These are phyloP conservation scores for Centella asiatica DNA, from an alignment of 129 eudicot genomes.

Conservation along the genomic window DNA sequence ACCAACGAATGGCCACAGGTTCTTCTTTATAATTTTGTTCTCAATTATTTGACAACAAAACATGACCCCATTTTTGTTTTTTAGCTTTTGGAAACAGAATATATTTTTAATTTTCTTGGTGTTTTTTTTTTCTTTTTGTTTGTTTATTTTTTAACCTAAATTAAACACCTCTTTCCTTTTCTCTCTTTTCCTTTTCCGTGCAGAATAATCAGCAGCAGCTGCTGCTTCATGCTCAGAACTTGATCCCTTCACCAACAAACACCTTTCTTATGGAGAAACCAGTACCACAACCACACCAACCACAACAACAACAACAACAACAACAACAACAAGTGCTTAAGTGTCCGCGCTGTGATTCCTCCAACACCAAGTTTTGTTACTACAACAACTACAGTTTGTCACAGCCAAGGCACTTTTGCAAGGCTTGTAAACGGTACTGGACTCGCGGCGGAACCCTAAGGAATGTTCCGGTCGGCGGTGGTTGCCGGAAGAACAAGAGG, in stretches of 20 bases:
- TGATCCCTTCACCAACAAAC: constrained; percentile 9
- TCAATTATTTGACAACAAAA: constrained; percentile 28
- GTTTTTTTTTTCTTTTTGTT: constrained; percentile 1
- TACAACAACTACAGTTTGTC: constrained; percentile 52
- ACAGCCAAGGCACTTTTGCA: constrained; percentile 58
- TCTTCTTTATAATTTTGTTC: constrained; percentile 1
- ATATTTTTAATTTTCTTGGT: background rate
- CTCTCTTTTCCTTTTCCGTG: constrained; percentile 7
- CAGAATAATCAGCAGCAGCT: constrained; percentile 17
- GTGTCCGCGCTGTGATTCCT: constrained; percentile 48
- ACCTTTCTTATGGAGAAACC: constrained; percentile 10
- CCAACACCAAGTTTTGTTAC: constrained; percentile 48
- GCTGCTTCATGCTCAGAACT: constrained; percentile 13
- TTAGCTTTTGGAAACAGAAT: constrained; percentile 1
- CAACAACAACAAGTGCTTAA: constrained; percentile 21
- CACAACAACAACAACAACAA: constrained; percentile 15
- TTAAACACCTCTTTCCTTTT: background rate
- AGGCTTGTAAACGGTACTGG: constrained; percentile 54
- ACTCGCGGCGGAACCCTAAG: constrained; percentile 50
- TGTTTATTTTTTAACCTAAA: constrained; percentile 13
- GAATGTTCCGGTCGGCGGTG: constrained; percentile 57
- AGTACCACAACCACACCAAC: constrained; percentile 3
- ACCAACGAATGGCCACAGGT: constrained; percentile 32
- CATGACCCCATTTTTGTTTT: constrained; percentile 1
- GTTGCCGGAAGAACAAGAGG: constrained; percentile 46